phyloP scores from a whole-genome alignment of 768 basidiomycete species.

The Psilocybe cubensis region DNA sequence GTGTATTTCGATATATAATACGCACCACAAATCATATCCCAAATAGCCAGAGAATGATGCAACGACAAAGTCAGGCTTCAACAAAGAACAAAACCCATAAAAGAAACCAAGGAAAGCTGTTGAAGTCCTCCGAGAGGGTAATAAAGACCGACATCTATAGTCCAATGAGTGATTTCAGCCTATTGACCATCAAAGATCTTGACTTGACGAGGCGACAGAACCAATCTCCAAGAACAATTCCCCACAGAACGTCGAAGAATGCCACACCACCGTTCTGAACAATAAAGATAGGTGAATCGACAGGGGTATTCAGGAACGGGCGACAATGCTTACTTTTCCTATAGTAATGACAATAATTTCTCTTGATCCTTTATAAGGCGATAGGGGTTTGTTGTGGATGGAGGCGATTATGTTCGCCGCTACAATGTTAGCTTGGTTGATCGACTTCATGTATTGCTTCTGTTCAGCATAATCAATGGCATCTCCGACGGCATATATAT shows the following conservation, averaged over 20 bases:
- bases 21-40: too few relatives aligned
- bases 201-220: constrained; percentile 35
- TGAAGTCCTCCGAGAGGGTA: not conserved
- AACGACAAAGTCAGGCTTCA: too few relatives aligned
- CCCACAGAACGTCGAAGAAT: constrained; percentile 46
- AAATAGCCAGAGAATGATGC: too few relatives aligned
- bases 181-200: constrained; percentile 11
- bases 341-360: constrained; percentile 60
- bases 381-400: constrained; percentile 22
- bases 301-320: too few relatives aligned
- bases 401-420: constrained; percentile 21
- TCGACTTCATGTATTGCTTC: not conserved
- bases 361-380: constrained; percentile 48
- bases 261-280: constrained; percentile 38
- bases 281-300: not conserved
- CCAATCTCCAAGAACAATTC: constrained; percentile 48
- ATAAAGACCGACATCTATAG: not conserved
- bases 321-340: constrained; percentile 44
- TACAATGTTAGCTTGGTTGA: not conserved
- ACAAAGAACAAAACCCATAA: too few relatives aligned
- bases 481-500: constrained; percentile 27
- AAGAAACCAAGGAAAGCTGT: too few relatives aligned
- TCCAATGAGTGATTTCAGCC: constrained; percentile 10
- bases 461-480: constrained; percentile 23
- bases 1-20: too few relatives aligned